Base-by-base conservation (phyloP, 345 rosid genomes). In the Lagerstroemia speciosa region DNA sequence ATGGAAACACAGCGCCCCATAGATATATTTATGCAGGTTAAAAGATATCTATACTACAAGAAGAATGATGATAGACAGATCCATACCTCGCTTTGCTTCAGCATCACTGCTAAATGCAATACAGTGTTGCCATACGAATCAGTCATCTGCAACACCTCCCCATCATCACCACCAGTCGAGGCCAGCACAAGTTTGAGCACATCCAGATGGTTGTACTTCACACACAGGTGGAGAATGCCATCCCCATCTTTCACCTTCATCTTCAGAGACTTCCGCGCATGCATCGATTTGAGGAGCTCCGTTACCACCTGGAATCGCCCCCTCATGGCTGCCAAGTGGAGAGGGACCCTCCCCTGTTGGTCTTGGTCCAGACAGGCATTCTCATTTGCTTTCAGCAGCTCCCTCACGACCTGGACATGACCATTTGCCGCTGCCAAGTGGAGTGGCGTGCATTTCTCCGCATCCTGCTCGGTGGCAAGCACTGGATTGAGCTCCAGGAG, bases 171-270 rank as follows among this genome's bases (percentile, higher is more conserved):
- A 4, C 4, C 6, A 0, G 0, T 40, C 34, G 41, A 32, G 26
- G 3, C 66, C 10, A 60, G 6, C 8, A 69, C 19, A 27, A 58
- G 17, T 45, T 60, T 69, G 5, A 61, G 2, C 41, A 19, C 3
- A 32, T 52, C 72, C 26, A 69, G 29, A 60, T 16, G 58, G 64
- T 69, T 38, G 31, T 69, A 46, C 66, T 32, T 69, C 14, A 30
- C 58, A 14, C 72, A 63, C 17, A 69, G 14, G 45, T 69, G 72
- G 64, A 69, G 65, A 61, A 31, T 1, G n/a, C 38, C 29, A n/a
- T 69, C 52, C 1, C 72, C 58, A 24, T 69, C 43, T 2, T 16
- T 24, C 0, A 8, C 38, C 30, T 2, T 30, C 0, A 3, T 20
- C 32, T 8, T 15, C 0, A 11, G 27, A 0, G 0, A 14, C 37